Conservation (phyloP, 768 basidiomycete genomes). For the Podaxis sp. region DNA sequence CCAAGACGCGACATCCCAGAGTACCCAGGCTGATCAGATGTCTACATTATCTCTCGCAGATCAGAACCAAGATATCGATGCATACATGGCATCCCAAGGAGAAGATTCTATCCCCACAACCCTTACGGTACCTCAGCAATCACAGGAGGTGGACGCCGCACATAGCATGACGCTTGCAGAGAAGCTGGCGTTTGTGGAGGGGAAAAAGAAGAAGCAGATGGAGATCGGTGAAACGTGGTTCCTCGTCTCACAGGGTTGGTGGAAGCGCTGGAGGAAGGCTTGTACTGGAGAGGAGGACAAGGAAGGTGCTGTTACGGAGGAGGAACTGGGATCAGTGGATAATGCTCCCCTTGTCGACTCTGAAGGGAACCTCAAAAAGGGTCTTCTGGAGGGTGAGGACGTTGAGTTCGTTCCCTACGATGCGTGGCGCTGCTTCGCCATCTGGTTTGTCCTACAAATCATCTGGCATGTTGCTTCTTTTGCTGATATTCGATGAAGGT, state of each 20-base stretch:
- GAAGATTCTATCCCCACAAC: conserved; percentile 35
- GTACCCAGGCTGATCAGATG: conserved; percentile 41
- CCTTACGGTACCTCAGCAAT: conserved; percentile 23
- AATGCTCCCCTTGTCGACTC: conserved; percentile 65
- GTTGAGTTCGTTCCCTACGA: conserved; percentile 73
- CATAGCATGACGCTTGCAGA: conserved; percentile 36
- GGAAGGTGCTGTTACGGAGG: conserved; percentile 59
- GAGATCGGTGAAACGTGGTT: conserved; percentile 76
- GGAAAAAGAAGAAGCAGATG: conserved; percentile 49
- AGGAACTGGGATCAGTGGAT: conserved; percentile 72
- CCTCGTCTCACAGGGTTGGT: conserved; percentile 72
- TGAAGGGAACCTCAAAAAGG: conserved; percentile 44
- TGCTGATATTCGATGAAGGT: conserved; percentile 47
- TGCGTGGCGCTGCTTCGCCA: conserved; percentile 66
- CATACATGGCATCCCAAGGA: conserved; percentile 64
- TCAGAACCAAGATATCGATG: conserved; percentile 59
- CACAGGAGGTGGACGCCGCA: conserved; percentile 21
- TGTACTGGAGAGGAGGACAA: conserved; percentile 71
- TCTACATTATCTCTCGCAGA: conserved; percentile 43
- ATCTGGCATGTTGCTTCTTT: conserved; percentile 1
- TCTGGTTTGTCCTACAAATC: conserved; percentile 56
- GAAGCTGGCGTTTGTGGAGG: conserved; percentile 52
- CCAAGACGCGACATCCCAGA: conserved; percentile 38
- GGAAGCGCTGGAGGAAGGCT: conserved; percentile 71
- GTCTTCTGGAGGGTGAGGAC: conserved; percentile 61